A percentile compares a stretch with the other conserved stretches of the same genome.
These are phyloP conservation scores for Fagopyrum homotropicum DNA, from an alignment of 148 eudicot genomes.

Conservation along the genomic window DNA sequence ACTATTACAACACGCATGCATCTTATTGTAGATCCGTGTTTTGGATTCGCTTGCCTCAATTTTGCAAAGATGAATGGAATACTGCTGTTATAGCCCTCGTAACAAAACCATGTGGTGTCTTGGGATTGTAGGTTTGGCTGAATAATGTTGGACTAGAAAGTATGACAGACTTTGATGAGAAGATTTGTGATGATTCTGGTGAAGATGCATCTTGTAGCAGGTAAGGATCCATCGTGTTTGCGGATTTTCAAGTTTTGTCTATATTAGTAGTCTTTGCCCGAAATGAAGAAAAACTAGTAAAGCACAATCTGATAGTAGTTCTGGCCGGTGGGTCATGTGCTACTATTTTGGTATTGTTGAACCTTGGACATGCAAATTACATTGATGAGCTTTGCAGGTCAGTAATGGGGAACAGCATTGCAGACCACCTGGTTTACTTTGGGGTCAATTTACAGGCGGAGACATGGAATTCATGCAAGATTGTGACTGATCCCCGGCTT, in stretches of 20 bases:
- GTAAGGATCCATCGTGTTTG: conserved; percentile 22
- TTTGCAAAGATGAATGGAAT: neutral
- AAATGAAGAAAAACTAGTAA: neutral
- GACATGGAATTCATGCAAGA: conserved; percentile 44
- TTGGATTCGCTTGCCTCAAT: neutral
- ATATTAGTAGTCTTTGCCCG: neutral
- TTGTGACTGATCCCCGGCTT: conserved; percentile 43
- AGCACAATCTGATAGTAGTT: too few relatives aligned
- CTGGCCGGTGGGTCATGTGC: too few relatives aligned
- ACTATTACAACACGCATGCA: neutral
- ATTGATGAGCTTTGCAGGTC: conserved; percentile 43
- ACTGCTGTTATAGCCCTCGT: neutral
- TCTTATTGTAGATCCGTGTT: neutral
- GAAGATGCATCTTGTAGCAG: conserved; percentile 96
- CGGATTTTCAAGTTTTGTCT: neutral
- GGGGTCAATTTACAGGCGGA: conserved; percentile 66
- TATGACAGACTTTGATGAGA: conserved; percentile 51
- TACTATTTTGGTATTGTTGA: too few relatives aligned
- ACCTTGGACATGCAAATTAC: neutral
- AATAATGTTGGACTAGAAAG: conserved; percentile 44
- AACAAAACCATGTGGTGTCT: neutral
- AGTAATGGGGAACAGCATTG: conserved; percentile 75
- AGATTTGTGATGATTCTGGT: conserved; percentile 83
- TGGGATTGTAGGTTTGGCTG: conserved; percentile 72
- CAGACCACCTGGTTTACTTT: conserved; percentile 74